These are phyloP conservation scores for Oxytropis ochrocephala DNA, from an alignment of 306 rosid species.

Conservation along the genomic window DNA sequence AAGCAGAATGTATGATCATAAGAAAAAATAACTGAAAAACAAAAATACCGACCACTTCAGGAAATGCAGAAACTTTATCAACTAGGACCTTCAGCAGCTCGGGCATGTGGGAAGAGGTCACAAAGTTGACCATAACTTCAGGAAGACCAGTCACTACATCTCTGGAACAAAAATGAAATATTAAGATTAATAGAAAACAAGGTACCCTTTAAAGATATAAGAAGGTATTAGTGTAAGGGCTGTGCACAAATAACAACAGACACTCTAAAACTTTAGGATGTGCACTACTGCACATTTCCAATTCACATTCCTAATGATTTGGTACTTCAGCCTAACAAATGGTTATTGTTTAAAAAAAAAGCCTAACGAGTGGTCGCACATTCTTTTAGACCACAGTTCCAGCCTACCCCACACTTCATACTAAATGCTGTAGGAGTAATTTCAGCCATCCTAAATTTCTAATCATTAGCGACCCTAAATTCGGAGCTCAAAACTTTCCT, in stretches of 20 bases:
- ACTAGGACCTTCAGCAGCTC: constrained; percentile 66
- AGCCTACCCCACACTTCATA: background rate
- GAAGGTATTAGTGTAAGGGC: background rate
- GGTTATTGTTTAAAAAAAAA: background rate
- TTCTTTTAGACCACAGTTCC: background rate
- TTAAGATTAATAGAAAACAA: constrained; percentile 1
- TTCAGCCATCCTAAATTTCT: background rate
- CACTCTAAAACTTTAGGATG: background rate
- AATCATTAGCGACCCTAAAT: background rate
- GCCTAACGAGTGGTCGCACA: background rate
- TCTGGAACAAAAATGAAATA: constrained; percentile 35
- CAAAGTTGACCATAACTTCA: constrained; percentile 93
- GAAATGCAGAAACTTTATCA: constrained; percentile 55
- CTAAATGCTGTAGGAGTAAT: background rate
- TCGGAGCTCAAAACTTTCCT: no score
- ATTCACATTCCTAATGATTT: background rate
- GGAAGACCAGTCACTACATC: constrained; percentile 58
- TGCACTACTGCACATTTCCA: no score
- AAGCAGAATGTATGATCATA: background rate
- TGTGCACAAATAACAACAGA: background rate
- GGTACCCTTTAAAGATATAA: constrained; percentile 6
- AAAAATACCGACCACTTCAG: constrained; percentile 83
- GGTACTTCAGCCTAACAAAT: background rate
- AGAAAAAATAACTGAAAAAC: constrained; percentile 11
- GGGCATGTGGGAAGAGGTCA: constrained; percentile 81